Evolutionary conservation across 164 flowering plant genomes (phyloP), one percentile per base, ranked within the genome.

Genomic region (Akebia trifoliata): DNA sequence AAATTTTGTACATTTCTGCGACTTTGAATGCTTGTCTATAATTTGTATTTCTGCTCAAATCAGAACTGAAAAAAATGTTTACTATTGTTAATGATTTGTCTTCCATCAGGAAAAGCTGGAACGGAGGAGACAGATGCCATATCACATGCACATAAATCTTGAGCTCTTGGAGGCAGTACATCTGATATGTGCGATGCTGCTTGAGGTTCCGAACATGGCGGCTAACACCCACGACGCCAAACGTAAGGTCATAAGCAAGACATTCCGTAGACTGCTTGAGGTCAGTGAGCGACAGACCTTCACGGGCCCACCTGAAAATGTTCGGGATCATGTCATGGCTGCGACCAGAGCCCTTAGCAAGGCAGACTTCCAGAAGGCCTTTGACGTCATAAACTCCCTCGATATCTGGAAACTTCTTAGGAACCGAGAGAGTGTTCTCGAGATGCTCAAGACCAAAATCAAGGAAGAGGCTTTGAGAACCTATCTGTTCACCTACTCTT

Each of bases 131-230:
- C 96, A 93, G 59, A 87, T 93, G 99, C 99, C 99, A 4, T 93
- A 93, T 68, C 99, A 93, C 68, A 93, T 93, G 99, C 99, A 93
- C 70, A 87, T 90, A 51, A 93, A 90, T 61, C 97, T 90, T 30
- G 99, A 93, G 76, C 90, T 93, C 20, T 69, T 93, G 31, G 97
- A 93, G 72, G 80, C 95, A 38, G 97, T 87, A 4, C 95, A 93
- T 71, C 73, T 93, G 47, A 77, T 75, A 48, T 85, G 92, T 73
- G 94, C 97, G 20, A 93, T 93, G 99, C 82, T 93, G 45, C 76
- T 93, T n/a, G 99, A 90, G 75, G 99, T 90, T 25, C 95, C 99
- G 9, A 81, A 90, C 78, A 90, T 84, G 95, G 95, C 97, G 47
- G 88, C 89, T 36, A 83, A 80, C 65, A 63, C 59, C 10, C 85